Evolutionary conservation across 2,329 filamentous ascomycete species (phyloP).

Genomic region (Cladophialophora exuberans): DNA sequence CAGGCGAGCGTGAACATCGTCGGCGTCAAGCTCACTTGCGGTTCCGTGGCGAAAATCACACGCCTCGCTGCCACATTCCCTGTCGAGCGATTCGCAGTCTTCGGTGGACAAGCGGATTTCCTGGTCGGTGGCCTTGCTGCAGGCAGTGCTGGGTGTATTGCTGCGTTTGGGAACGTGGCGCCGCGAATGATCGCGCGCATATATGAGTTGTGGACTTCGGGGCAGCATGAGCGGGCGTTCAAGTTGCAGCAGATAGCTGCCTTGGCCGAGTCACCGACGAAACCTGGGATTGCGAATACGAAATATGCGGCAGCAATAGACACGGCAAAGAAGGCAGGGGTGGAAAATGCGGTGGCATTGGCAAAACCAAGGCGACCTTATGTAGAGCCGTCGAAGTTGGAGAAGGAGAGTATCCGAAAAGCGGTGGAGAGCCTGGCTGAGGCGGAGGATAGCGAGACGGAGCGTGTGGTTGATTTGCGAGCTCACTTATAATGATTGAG

Average conservation of each 20-base stretch:
- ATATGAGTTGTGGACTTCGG: slow-evolving; percentile 62
- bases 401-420: slow-evolving; percentile 48
- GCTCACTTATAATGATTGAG: too few species aligned
- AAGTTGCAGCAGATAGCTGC: slow-evolving; percentile 64
- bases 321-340: slow-evolving; percentile 61
- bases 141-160: slow-evolving; percentile 59
- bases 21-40: slow-evolving; percentile 69
- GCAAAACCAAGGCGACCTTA: slow-evolving; percentile 65
- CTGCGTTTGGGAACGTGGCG: slow-evolving; percentile 61
- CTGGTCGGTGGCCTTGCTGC: slow-evolving; percentile 59
- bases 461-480: too few species aligned
- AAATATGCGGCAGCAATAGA: slow-evolving; percentile 69
- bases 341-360: slow-evolving; percentile 62
- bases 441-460: too few species aligned
- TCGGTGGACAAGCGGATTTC: slow-evolving; percentile 75
- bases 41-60: slow-evolving; percentile 62
- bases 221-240: slow-evolving; percentile 61
- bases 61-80: slow-evolving; percentile 57
- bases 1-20: slow-evolving; percentile 58
- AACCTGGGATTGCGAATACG: slow-evolving; percentile 67
- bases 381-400: slow-evolving; percentile 48
- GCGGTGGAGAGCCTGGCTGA: too few species aligned
- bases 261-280: slow-evolving; percentile 66
- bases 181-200: slow-evolving; percentile 60
- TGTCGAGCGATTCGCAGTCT: slow-evolving; percentile 64